Base-by-base conservation (phyloP, 2,329 filamentous ascomycete genomes). In the Plenodomus biglobosus region DNA sequence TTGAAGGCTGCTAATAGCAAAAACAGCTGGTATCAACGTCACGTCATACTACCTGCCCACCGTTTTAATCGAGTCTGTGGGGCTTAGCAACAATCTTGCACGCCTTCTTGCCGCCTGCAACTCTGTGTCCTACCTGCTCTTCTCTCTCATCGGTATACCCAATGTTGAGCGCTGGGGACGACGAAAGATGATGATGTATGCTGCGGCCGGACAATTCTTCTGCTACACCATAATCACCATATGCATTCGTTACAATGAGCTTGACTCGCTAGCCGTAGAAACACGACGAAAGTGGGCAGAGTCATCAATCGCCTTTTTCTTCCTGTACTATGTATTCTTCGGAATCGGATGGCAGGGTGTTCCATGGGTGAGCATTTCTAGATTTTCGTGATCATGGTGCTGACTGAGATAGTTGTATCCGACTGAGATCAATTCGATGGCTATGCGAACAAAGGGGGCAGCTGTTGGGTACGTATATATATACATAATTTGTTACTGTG, bases 141-240 rank as follows among this genome's bases (percentile, higher is more conserved):
- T 78, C 59, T 74, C 74, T 0, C 61, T 73, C 10, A 73, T 78
- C 30, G 75, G 72, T 1, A 76, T 80, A 11, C 70, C 73, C 0
- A 73, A 76, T 42, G 74, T 81, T 21, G 79, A 81, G 53, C 66
- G 73, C 59, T 77, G 78, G 53, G 82, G 82, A 16, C 76, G 82
- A 4, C 73, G 82, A 8, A 83, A 82, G 60, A 73, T 85, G 65
- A 81, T 85, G 76, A 76, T 85, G 62, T 83, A 78, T 59, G 77
- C 78, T 1, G 76, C 78, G 0, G 71, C 74, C 1, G 79, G 79
- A 1, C 80, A 82, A 64, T 75, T 71, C 46, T 68, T 80, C 42
- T 81, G 76, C 54, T 82, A 79, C 50, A 51, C 76, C 6, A 67
- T 79, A 52, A 80, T 82, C 58, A 80, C 78, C 0, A 68, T 80